phyloP scores from a whole-genome alignment of 257 asterid genomes.

The Voacanga thouarsii region DNA sequence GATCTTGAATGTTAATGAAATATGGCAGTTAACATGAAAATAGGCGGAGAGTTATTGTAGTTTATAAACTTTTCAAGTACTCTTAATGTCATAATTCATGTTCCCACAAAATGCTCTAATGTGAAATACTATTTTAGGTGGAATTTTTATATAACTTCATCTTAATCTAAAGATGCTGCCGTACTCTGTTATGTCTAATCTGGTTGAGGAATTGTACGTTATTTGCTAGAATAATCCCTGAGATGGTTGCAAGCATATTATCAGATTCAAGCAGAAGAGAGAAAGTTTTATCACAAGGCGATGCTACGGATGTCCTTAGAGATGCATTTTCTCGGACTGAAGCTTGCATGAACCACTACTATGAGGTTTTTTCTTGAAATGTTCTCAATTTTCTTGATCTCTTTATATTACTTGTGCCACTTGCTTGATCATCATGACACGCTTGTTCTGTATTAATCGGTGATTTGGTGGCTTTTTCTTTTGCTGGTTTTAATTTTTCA shows the following conservation, averaged over 20 bases:
- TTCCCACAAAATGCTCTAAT: not conserved
- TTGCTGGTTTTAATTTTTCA: not conserved
- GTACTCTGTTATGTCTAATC: not conserved
- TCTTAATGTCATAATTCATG: too few relatives aligned
- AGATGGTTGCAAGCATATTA: constrained; percentile 71
- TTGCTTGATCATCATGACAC: not conserved
- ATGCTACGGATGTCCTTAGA: constrained; percentile 90
- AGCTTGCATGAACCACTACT: constrained; percentile 74
- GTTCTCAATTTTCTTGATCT: constrained; percentile 9
- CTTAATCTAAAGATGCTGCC: not conserved
- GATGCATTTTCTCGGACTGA: constrained; percentile 89
- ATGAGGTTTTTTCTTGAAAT: constrained; percentile 62
- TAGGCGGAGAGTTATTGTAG: not conserved
- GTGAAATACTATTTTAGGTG: not conserved
- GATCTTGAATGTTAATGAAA: too few relatives aligned
- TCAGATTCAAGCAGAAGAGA: constrained; percentile 72
- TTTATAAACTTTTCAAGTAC: not conserved
- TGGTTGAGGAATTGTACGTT: not conserved
- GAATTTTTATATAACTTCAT: not conserved
- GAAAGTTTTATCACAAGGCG: constrained; percentile 54
- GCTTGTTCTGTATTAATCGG: not conserved
- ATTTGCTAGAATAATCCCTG: constrained; percentile 72
- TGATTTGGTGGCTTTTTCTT: not conserved
- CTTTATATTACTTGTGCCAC: not conserved
- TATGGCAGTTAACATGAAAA: not conserved